phyloP scores from a whole-genome alignment of 441 rosid species.

The Lepidium campestre region DNA sequence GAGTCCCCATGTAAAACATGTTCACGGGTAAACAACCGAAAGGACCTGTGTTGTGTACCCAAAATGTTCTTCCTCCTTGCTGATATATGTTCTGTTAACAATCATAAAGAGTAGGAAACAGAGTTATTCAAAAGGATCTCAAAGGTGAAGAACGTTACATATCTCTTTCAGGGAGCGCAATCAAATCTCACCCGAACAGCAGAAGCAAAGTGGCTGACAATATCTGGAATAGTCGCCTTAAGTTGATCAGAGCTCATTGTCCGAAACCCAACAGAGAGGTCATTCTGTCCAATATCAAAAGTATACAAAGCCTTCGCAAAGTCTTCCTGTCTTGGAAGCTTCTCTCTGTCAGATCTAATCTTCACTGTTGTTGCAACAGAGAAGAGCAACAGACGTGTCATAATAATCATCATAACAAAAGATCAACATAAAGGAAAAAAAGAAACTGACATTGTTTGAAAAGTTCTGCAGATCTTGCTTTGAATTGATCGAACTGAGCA shows the following conservation, averaged over 20 bases:
- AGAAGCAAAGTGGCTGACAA: conserved; percentile 62
- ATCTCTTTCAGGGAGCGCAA: not conserved
- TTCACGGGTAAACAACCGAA: conserved; percentile 63
- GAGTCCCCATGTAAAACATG: conserved; percentile 49
- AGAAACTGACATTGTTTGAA: conserved; percentile 41
- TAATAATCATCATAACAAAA: not conserved
- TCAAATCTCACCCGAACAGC: conserved; percentile 59
- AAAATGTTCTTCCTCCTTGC: conserved; percentile 72
- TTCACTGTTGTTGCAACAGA: conserved; percentile 32
- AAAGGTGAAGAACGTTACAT: not conserved
- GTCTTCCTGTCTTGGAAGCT: conserved; percentile 71
- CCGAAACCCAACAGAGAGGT: conserved; percentile 78
- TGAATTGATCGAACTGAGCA: conserved; percentile 57
- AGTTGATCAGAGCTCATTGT: conserved; percentile 66
- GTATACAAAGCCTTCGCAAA: conserved; percentile 80
- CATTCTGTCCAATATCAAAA: conserved; percentile 92
- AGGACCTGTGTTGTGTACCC: conserved; percentile 74
- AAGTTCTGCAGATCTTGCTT: conserved; percentile 43
- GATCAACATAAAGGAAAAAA: not conserved
- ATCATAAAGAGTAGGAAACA: not conserved
- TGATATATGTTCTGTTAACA: conserved; percentile 55
- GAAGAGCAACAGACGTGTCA: not conserved
- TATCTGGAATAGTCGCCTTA: conserved; percentile 59
- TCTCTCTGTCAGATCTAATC: conserved; percentile 40
- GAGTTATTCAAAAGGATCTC: not conserved